These are phyloP conservation scores for Fusarium sublunatum DNA, from an alignment of 2,329 filamentous ascomycete species.

Conservation along the genomic window DNA sequence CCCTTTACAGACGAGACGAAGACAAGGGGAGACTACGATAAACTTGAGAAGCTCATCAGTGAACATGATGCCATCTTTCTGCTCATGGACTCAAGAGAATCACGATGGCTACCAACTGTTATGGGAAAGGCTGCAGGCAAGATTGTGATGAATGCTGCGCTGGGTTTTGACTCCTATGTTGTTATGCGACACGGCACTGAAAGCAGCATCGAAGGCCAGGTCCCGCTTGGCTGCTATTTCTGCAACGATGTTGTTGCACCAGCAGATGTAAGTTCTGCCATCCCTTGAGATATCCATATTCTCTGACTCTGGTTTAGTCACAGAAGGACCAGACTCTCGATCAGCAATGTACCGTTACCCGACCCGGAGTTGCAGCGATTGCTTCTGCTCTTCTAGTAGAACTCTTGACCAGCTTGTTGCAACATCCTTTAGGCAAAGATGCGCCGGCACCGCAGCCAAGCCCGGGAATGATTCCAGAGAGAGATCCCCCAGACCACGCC, in stretches of 20 bases:
- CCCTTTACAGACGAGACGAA: slow-evolving; percentile 79
- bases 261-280: slow-evolving; percentile 76
- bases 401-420: slow-evolving; percentile 85
- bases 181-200: slow-evolving; percentile 94
- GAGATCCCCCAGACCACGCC: slow-evolving; percentile 68
- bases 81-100: slow-evolving; percentile 97
- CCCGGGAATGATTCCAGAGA: slow-evolving; percentile 58
- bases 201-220: slow-evolving; percentile 63
- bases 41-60: slow-evolving; percentile 78
- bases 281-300: neutral
- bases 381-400: slow-evolving; percentile 93
- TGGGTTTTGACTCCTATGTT: slow-evolving; percentile 96
- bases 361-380: slow-evolving; percentile 90
- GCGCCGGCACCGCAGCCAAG: slow-evolving; percentile 66
- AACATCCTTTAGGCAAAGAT: slow-evolving; percentile 79
- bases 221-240: slow-evolving; percentile 93
- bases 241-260: slow-evolving; percentile 98
- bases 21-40: slow-evolving; percentile 79
- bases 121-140: slow-evolving; percentile 95
- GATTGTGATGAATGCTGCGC: slow-evolving; percentile 94
- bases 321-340: slow-evolving; percentile 95
- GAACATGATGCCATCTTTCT: slow-evolving; percentile 93
- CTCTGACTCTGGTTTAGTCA: slow-evolving; percentile 65
- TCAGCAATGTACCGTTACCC: slow-evolving; percentile 97
- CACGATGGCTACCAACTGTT: slow-evolving; percentile 92